Evolutionary conservation across 2,329 filamentous ascomycete species (phyloP).

Genomic region (Cryphonectria radicalis): DNA sequence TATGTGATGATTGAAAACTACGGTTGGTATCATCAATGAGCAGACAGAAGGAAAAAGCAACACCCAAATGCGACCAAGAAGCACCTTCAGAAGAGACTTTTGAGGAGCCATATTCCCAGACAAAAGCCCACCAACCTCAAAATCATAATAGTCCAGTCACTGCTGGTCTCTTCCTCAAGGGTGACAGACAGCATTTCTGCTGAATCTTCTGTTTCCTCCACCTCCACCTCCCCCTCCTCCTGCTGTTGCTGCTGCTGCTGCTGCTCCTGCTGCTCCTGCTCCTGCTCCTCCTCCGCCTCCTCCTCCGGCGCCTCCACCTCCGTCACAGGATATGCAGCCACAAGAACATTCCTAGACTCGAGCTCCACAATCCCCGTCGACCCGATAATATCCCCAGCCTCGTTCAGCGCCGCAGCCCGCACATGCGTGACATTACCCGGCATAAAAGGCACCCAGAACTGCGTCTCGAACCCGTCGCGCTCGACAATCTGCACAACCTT

Average conservation of each 20-base stretch:
- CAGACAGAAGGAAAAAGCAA: neutral
- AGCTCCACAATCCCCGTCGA: constrained; percentile 28
- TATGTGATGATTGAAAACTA: neutral
- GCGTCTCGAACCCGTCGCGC: constrained; percentile 10
- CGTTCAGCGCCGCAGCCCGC: constrained; percentile 28
- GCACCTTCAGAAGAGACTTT: neutral
- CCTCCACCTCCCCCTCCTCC: neutral
- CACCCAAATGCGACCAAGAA: neutral
- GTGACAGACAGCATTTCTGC: neutral
- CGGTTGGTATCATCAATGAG: neutral
- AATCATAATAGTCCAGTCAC: neutral
- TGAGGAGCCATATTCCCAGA: neutral
- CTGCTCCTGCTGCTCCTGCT: neutral
- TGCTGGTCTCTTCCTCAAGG: neutral
- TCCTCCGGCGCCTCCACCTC: neutral
- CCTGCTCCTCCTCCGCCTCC: neutral
- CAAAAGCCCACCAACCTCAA: neutral
- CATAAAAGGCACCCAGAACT: constrained; percentile 3
- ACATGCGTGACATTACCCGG: constrained; percentile 16
- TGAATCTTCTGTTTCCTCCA: neutral
- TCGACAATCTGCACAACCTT: neutral
- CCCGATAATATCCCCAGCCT: constrained; percentile 23
- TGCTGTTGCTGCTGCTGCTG: neutral
- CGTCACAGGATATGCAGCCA: constrained; percentile 13
- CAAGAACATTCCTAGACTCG: neutral